Percentiles rank a stretch among this genome's conserved stretches.
phyloP scores from a whole-genome alignment of 2,329 filamentous ascomycete species.

The Scedosporium aurantiacum region DNA sequence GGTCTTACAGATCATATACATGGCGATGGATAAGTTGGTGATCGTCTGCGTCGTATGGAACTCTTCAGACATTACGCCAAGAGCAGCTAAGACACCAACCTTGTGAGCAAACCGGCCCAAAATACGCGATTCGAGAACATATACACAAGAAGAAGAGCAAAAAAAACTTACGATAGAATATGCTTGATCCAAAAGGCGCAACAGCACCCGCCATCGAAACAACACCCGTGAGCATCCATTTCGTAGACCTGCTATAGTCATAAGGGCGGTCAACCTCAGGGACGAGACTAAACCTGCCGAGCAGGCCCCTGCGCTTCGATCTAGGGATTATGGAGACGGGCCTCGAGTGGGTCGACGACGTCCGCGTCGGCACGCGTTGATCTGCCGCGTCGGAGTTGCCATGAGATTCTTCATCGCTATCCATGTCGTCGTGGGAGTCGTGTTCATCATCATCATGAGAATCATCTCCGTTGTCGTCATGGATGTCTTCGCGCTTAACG shows the following conservation, averaged over 20 bases:
- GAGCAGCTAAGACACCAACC: constrained; percentile 42
- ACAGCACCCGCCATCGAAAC: constrained; percentile 67
- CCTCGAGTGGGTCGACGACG: constrained; percentile 3
- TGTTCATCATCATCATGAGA: not conserved
- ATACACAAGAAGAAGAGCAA: not conserved
- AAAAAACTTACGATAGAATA: constrained; percentile 60
- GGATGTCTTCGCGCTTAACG: not conserved
- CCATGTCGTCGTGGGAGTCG: not conserved
- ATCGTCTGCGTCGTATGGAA: constrained; percentile 53
- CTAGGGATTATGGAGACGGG: constrained; percentile 27
- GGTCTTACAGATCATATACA: constrained; percentile 56
- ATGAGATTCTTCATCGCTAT: constrained; percentile 3
- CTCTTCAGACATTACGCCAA: constrained; percentile 51
- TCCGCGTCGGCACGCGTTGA: not conserved
- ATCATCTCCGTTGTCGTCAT: not conserved
- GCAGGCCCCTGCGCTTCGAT: constrained; percentile 53
- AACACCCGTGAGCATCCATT: constrained; percentile 76
- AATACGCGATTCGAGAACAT: not conserved
- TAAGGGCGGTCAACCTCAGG: constrained; percentile 70
- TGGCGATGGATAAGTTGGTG: constrained; percentile 63
- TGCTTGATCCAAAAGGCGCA: constrained; percentile 73
- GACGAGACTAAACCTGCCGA: constrained; percentile 59
- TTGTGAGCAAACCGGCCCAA: not conserved
- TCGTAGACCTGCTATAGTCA: constrained; percentile 60
- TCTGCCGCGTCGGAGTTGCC: not conserved